A percentile compares a stretch with the other conserved stretches of the same genome.
phyloP scores from a whole-genome alignment of 164 flowering plant genomes.

The Amborella trichopoda region DNA sequence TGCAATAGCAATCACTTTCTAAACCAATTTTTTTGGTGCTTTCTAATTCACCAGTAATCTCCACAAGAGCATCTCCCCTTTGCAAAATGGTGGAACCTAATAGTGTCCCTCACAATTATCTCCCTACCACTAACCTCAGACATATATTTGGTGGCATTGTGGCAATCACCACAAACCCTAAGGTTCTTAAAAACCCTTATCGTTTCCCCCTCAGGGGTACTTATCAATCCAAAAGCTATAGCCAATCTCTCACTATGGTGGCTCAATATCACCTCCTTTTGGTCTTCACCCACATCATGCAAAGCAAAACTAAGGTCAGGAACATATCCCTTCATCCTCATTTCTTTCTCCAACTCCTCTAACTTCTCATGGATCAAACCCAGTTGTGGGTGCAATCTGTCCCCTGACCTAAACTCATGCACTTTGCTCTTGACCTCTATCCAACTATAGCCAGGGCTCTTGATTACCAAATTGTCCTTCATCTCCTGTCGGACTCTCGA shows the following conservation, averaged over 20 bases:
- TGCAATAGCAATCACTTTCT: too few relatives aligned
- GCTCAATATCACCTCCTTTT: neutral
- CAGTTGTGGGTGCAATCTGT: neutral
- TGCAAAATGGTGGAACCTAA: conserved; percentile 64
- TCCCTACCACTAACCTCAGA: conserved; percentile 51
- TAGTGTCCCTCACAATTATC: conserved; percentile 56
- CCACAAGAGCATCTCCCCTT: conserved; percentile 62
- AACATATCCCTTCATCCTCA: neutral
- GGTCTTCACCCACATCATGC: neutral
- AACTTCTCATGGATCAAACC: neutral
- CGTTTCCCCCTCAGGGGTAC: neutral
- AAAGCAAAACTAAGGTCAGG: neutral
- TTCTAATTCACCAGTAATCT: conserved; percentile 67
- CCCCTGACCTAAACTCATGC: neutral
- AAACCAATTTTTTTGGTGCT: too few relatives aligned
- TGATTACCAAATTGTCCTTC: neutral
- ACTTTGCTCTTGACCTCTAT: neutral
- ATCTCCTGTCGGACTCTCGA: neutral
- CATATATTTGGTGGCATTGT: conserved; percentile 42
- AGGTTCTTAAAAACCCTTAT: neutral
- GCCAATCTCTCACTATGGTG: conserved; percentile 1
- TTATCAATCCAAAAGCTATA: neutral
- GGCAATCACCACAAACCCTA: conserved; percentile 8
- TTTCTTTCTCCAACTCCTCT: neutral
- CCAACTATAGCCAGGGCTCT: neutral